A percentile compares a stretch with the other conserved stretches of the same genome.
phyloP scores from a whole-genome alignment of 2,329 filamentous ascomycete species.

The Nothophoma quercina region DNA sequence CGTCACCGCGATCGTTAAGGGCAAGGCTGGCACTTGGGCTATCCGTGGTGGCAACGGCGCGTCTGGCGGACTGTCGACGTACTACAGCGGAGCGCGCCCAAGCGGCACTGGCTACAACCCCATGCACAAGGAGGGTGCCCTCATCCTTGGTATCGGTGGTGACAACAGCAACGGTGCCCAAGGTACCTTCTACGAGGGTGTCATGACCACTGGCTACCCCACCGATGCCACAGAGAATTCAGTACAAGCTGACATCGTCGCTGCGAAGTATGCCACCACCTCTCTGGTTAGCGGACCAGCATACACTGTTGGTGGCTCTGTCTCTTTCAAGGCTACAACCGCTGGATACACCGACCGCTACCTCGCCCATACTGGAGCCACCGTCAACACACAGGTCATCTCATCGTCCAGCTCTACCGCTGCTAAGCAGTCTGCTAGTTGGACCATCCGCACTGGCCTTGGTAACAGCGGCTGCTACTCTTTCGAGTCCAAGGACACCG shows the following conservation, averaged over 20 bases:
- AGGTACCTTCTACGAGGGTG: conserved; percentile 71
- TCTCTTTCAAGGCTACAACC: conserved; percentile 66
- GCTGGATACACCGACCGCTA: conserved; percentile 63
- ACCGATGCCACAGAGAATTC: conserved; percentile 65
- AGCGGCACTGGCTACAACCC: conserved; percentile 62
- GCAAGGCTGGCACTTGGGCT: conserved; percentile 64
- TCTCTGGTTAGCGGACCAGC: conserved; percentile 59
- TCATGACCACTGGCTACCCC: conserved; percentile 69
- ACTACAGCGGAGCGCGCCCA: conserved; percentile 66
- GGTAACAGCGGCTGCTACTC: conserved; percentile 66
- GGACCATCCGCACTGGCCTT: conserved; percentile 65
- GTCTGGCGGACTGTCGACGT: conserved; percentile 64
- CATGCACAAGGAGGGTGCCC: conserved; percentile 71
- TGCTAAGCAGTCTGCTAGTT: conserved; percentile 63
- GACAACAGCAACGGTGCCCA: conserved; percentile 68
- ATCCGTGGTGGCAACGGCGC: conserved; percentile 66
- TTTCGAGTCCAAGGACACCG: conserved; percentile 66
- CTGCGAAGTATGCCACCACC: conserved; percentile 62
- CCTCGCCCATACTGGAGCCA: conserved; percentile 60
- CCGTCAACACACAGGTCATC: conserved; percentile 64
- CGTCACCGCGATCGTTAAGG: conserved; percentile 65
- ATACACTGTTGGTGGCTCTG: conserved; percentile 57
- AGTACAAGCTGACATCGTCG: conserved; percentile 68
- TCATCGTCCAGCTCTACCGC: conserved; percentile 58
- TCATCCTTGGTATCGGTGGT: conserved; percentile 75